phyloP scores from a whole-genome alignment of 805 yeast species.

The Kockiozyma suomiensis region DNA sequence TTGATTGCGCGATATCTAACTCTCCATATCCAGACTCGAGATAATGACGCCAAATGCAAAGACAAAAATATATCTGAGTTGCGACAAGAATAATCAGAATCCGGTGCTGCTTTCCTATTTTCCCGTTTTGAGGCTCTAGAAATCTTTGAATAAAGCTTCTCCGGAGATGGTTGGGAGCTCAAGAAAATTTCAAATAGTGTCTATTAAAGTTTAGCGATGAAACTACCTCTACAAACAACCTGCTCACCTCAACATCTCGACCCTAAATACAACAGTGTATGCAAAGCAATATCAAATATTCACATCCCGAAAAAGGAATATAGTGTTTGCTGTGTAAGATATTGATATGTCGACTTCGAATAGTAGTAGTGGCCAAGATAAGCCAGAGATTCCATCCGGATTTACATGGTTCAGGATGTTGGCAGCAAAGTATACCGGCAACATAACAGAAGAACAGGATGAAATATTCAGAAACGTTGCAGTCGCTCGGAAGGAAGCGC shows the following conservation, averaged over 20 bases:
- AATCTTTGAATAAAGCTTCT: no score
- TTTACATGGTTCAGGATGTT: slow-evolving; percentile 27
- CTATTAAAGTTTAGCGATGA: slow-evolving; percentile 4
- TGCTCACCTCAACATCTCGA: neutral
- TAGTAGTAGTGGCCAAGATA: neutral
- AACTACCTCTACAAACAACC: neutral
- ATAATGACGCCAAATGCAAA: neutral
- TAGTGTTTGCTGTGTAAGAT: no score
- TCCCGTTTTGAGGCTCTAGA: no score
- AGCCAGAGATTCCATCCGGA: slow-evolving; percentile 24
- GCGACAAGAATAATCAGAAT: neutral
- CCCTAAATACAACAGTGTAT: no score
- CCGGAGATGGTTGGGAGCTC: neutral
- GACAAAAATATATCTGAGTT: neutral
- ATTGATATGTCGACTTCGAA: neutral
- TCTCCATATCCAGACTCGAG: neutral
- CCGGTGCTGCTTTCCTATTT: no score
- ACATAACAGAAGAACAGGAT: slow-evolving; percentile 19
- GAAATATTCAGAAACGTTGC: slow-evolving; percentile 13
- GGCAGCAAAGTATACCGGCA: slow-evolving; percentile 24
- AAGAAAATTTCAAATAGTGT: neutral
- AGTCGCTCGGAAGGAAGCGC: neutral
- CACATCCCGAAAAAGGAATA: no score
- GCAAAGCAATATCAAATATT: no score
- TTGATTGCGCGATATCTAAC: neutral